Conservation (phyloP, 768 basidiomycete genomes). For the Phanerodontia chrysosporium region DNA sequence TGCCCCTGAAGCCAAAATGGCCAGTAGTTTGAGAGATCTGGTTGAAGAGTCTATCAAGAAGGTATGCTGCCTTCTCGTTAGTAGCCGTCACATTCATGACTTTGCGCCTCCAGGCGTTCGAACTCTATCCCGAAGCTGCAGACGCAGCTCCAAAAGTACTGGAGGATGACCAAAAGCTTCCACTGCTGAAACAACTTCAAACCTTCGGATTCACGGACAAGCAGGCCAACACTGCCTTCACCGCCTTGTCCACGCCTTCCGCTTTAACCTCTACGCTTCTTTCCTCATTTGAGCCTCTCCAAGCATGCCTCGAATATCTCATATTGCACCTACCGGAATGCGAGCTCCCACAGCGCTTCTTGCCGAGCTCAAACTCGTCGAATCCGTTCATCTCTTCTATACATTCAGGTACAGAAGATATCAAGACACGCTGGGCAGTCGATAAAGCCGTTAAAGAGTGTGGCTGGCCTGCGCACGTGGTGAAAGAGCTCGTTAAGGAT, state of each 20-base stretch:
- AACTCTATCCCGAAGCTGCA: conserved; percentile 45
- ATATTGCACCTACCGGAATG: conserved; percentile 82
- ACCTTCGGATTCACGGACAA: conserved; percentile 60
- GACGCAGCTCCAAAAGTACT: conserved; percentile 34
- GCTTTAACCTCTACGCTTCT: conserved; percentile 61
- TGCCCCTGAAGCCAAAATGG: conserved; percentile 82
- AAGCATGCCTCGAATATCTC: conserved; percentile 82
- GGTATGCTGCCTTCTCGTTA: conserved; percentile 35
- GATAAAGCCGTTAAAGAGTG: conserved; percentile 80
- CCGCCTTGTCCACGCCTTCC: conserved; percentile 56
- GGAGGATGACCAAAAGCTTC: conserved; percentile 35
- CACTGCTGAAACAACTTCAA: conserved; percentile 51
- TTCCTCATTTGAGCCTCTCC: conserved; percentile 52
- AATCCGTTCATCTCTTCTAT: conserved; percentile 64
- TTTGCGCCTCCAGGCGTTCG: conserved; percentile 38
- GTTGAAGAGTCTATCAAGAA: conserved; percentile 81
- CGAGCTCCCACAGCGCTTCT: conserved; percentile 74
- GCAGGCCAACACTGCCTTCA: conserved; percentile 49
- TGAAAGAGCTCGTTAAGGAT: conserved; percentile 49
- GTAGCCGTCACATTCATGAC: not conserved
- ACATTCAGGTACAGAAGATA: conserved; percentile 56
- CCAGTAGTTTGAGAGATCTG: conserved; percentile 62
- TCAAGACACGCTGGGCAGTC: conserved; percentile 75
- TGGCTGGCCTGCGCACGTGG: conserved; percentile 72
- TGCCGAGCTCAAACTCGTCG: conserved; percentile 61